Conservation (phyloP, 169 alveolate species). For the Plasmodium berghei region DNA sequence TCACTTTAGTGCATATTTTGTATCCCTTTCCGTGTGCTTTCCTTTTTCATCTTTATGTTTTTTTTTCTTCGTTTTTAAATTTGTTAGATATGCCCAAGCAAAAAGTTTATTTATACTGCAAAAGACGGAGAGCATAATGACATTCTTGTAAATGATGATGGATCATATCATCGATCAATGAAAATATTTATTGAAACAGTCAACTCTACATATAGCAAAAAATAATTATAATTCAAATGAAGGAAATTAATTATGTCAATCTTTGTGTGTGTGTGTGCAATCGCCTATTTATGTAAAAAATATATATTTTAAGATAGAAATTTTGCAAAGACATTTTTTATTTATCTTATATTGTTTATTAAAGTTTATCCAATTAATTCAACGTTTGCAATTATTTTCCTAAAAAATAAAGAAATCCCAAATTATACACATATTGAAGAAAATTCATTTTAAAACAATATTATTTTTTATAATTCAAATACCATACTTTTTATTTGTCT, state of each 20-base stretch:
- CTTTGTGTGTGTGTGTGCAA: neutral
- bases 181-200: constrained; percentile 28
- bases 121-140: constrained; percentile 39
- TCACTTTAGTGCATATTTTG: neutral
- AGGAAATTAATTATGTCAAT: neutral
- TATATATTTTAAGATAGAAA: no score
- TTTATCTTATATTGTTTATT: neutral
- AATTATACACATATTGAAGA: no score
- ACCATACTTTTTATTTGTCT: no score
- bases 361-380: neutral
- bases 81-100: constrained; percentile 31
- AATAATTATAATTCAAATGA: neutral
- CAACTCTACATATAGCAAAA: neutral
- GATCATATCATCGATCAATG: constrained; percentile 5
- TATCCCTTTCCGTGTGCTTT: neutral
- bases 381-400: no score
- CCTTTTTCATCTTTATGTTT: neutral
- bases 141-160: constrained; percentile 28
- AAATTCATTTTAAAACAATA: no score
- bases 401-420: no score
- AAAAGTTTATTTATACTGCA: constrained; percentile 9
- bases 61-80: neutral
- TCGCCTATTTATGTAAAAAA: no score
- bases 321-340: no score
- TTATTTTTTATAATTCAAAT: no score